Evolutionary conservation across 176 grass and related monocot genomes (phyloP), one percentile per base, ranked within the genome.

Genomic region (Eragrostis nindensis): DNA sequence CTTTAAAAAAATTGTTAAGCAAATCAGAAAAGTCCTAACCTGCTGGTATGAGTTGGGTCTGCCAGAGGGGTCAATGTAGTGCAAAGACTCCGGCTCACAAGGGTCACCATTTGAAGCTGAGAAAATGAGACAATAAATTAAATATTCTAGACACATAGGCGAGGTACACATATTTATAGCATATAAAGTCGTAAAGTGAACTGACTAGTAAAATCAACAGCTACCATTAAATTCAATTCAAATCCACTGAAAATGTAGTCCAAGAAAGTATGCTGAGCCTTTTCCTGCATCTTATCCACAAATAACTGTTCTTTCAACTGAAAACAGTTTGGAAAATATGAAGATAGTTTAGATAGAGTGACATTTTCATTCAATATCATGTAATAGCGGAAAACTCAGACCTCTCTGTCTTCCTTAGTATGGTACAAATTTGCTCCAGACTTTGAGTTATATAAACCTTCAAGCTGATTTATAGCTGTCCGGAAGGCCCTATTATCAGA

Each of bases 141-240:
- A 1, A 16, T 0, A 46, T 25, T 41, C 67, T 72, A 81, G 56
- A 60, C 17, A 84, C 13, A 69, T 1, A 70, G n/a, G n/a, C n/a
- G 25, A 68, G 36, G 11, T 77, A 65, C 2, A 72, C 3, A 53
- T 25, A 81, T 19, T 66, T 38, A 45, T 39, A 80, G n/a, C n/a
- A 80, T 50, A 61, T 63, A 68, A 66, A 66, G 7, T 29, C 30
- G 73, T 6, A 71, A n/a, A n/a, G n/a, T n/a, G n/a, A n/a, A 46
- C 82, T 88, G 64, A 99, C 96, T 92, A 71, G 96, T 99, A 82
- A 95, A 99, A 86, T 99, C 96, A 19, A 99, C 62, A 77, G 96
- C 96, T 63, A 91, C 90, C 96, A 99, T 95, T 71, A 99, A 99
- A 84, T 99, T 99, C 41, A 99, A 81, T 70, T 99, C 96, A 86